Base-by-base conservation (phyloP, 106 monocot genomes). In the Acanthochlamys bracteata region DNA sequence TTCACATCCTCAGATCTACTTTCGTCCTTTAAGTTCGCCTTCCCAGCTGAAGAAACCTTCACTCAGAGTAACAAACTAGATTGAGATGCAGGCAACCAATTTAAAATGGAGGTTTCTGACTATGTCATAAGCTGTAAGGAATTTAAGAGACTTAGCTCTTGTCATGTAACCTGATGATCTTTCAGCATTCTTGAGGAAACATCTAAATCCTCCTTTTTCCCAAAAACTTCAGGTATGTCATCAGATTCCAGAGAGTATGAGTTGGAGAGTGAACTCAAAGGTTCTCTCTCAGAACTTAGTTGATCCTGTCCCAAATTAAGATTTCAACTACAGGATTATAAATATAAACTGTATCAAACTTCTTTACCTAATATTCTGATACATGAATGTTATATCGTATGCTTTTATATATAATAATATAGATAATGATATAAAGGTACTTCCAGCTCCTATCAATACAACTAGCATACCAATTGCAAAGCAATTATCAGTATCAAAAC, bases 111-210 rank as follows among this genome's bases (percentile, higher is more conserved):
- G 43, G 13, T 45, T 13, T 45, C 7, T 9, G 13, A 45, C 43
- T 9, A 45, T 9, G 10, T 9, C 7, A 45, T 13, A 45, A 45
- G 13, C 43, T 45, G 43, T 45, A n/a, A n/a, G n/a, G n/a, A n/a
- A 45, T 45, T 13, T 9, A 68, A 55, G 72, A 47, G 46, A 61
- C 59, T 68, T 77, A 55, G 55, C 45, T 74, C 42, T 71, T 82
- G 79, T 73, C 53, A 64, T 67, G 63, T 19, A 71, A 87, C 83
- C 79, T 83, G 74, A 68, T 80, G 67, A 26, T 77, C 61, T 61
- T 70, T 66, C 52, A 54, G 57, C 40, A 58, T 66, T 25, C 55
- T 15, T 24, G 46, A 51, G 39, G 60, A 42, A 65, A 42, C 26
- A 73, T 75, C 71, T 64, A 59, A 12, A n/a, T 24, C 64, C 41